A percentile compares a stretch with the other conserved stretches of the same genome.
These are phyloP conservation scores for Myriosclerotinia scirpicola DNA, from an alignment of 2,329 filamentous ascomycete genomes.

Conservation along the genomic window DNA sequence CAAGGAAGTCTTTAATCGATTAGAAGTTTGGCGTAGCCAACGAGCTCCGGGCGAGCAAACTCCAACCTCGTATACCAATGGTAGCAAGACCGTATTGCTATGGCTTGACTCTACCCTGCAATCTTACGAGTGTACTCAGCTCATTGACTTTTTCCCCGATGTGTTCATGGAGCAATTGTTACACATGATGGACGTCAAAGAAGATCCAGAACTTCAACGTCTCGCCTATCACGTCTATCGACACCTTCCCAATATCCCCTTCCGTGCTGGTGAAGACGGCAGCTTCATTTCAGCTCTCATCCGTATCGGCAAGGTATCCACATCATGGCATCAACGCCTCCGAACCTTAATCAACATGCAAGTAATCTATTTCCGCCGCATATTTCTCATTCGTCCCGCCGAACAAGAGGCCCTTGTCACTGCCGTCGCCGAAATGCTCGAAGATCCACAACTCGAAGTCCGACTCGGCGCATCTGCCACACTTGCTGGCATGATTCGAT, in stretches of 20 bases:
- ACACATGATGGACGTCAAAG: constrained; percentile 99
- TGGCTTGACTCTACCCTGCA: constrained; percentile 93
- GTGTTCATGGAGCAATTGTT: constrained; percentile 88
- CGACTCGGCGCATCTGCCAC: constrained; percentile 90
- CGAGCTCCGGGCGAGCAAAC: constrained; percentile 86
- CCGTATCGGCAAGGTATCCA: constrained; percentile 77
- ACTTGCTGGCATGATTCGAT: constrained; percentile 95
- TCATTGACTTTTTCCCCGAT: constrained; percentile 87
- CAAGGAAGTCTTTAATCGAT: constrained; percentile 69
- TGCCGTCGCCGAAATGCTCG: constrained; percentile 93
- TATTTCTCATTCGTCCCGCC: constrained; percentile 76
- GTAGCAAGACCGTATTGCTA: constrained; percentile 90
- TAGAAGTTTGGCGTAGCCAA: constrained; percentile 86
- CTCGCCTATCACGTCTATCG: constrained; percentile 96
- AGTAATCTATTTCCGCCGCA: constrained; percentile 93
- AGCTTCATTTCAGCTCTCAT: constrained; percentile 85
- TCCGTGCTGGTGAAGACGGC: constrained; percentile 80
- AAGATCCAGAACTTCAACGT: constrained; percentile 92
- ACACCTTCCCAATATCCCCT: constrained; percentile 92
- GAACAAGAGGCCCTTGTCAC: constrained; percentile 82
- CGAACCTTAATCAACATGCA: constrained; percentile 97
- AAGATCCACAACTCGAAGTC: constrained; percentile 89
- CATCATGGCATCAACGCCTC: constrained; percentile 93
- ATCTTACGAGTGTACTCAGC: constrained; percentile 87
- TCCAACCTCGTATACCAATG: constrained; percentile 90